Base-by-base conservation (phyloP, 2,329 filamentous ascomycete genomes). In the Stachybotrys echinatus region DNA sequence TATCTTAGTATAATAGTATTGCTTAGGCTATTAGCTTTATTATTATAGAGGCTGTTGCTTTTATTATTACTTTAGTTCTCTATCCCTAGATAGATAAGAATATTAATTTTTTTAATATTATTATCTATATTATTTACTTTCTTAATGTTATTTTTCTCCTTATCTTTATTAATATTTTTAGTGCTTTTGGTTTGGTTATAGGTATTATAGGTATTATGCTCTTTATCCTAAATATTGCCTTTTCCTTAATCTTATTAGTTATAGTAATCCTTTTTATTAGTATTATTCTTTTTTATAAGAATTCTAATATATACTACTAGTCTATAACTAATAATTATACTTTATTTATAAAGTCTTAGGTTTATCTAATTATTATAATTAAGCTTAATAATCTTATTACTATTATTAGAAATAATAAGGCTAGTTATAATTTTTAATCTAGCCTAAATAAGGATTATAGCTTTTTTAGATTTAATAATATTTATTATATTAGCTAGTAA, bases 51-150 rank as follows among this genome's bases (percentile, higher is more conserved):
- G 86, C 86, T 2, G 81, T 71, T 48, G 85, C 88, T 59, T 77
- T 97, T 50, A 87, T 96, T 59, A 83, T 73, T 20, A 84, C 90
- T 50, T 87, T 84, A 52, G 85, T 95, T 48, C 74, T 96, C 58
- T 85, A 89, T 52, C 92, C 92, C 18, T 97, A 90, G 87, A 97
- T 97, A 92, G 92, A 96, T 77, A 96, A 96, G 83, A 92, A 91
- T 74, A 96, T 90, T 53, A 97, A 96, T 70, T 85, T 86, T 45
- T 95, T 96, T 79, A 96, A 96, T 73, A 96, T 97, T 62, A 82
- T 90, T 53, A 96, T 96, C 61, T 87, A 84, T 54, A 87, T 83
- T 42, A 78, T 96, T 70, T 96, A 96, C 76, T 95, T 96, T 68
- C 68, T 96, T 62, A 95, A 94, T 70, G 81, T 87, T 49, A 85